Base-by-base conservation (phyloP, 1,139 yeast genomes). In the Lodderomyces margitis region DNA sequence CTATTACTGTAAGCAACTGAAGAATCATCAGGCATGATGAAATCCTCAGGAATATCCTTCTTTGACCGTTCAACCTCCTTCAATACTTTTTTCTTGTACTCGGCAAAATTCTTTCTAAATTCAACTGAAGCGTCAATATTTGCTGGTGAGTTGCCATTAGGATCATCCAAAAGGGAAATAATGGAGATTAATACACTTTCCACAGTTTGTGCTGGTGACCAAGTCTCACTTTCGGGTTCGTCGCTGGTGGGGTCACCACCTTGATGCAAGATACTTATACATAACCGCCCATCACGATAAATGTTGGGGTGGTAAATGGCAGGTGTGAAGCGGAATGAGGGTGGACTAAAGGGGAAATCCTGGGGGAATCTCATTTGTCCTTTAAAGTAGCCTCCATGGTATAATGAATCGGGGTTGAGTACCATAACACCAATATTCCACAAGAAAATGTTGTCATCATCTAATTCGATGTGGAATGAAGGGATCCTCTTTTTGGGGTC, bases 141-240 rank as follows among this genome's bases (percentile, higher is more conserved):
- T 6, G 98, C 98, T 4, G 98, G 98, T 5, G 95, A 86, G 44
- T 82, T 80, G 41, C 84, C 87, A 64, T 91, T 91, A 42, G 98
- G 98, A 63, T 91, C 97, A 57, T 89, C 95, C 55, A 91, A 75
- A 45, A 91, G 74, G 5, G 96, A 87, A 30, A 91, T 87, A 53
- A 91, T 91, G 37, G 95, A 86, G 47, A 91, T 85, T 56, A 91
- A 76, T 9, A 91, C 96, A 33, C 87, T 75, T 64, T 91, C 98
- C 8, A 88, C 98, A 11, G 95, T 84, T 66, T 91, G 98, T 3
- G 95, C 97, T 0, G 98, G 98, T 34, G 92, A 81, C 98, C 98
- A 91, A 19, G 91, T 86, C 62, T 86, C 98, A 46, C 84, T 83
- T 55, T 88, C 96, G 4, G 91, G 95, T 61, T 89, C 96, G 53